Evolutionary conservation across 495 filamentous ascomycete genomes (phyloP).

Genomic region (Pyrenula massariospora): DNA sequence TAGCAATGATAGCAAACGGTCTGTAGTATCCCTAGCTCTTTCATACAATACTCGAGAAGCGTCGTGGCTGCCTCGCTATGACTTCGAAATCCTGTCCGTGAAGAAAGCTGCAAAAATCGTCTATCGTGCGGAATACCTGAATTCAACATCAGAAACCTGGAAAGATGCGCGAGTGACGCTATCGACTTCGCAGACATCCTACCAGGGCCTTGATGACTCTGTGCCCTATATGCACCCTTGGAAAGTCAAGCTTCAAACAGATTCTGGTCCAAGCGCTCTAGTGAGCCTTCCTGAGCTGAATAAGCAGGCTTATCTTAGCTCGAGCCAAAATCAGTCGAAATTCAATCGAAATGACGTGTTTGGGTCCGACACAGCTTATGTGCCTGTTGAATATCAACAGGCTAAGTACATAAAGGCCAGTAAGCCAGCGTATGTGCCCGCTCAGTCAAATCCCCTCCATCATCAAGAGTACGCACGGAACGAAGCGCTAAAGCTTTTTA

Average conservation of each 20-base stretch:
- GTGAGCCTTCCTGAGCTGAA: conserved; percentile 4
- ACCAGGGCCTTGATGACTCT: conserved; percentile 44
- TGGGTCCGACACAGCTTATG: background rate
- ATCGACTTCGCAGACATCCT: conserved; percentile 57
- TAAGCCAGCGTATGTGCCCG: background rate
- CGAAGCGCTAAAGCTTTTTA: background rate
- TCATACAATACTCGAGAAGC: conserved; percentile 53
- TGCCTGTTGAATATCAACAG: background rate
- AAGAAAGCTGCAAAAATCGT: conserved; percentile 39
- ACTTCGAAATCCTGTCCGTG: conserved; percentile 47
- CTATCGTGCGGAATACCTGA: conserved; percentile 54
- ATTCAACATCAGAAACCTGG: conserved; percentile 59
- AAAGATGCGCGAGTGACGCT: conserved; percentile 50
- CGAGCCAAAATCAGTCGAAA: conserved; percentile 1
- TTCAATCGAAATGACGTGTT: background rate
- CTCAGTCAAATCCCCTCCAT: background rate
- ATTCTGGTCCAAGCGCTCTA: conserved; percentile 3
- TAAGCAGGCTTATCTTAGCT: background rate
- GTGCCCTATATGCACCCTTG: conserved; percentile 48
- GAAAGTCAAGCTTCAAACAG: conserved; percentile 35
- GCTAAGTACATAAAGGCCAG: background rate
- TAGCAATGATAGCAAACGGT: conserved; percentile 5
- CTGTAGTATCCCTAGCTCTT: conserved; percentile 36
- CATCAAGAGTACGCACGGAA: background rate
- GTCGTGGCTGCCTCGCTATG: conserved; percentile 55